Percentiles rank a stretch among this genome's conserved stretches.
Conservation (phyloP, 441 rosid species). For the Viola pubescens region DNA sequence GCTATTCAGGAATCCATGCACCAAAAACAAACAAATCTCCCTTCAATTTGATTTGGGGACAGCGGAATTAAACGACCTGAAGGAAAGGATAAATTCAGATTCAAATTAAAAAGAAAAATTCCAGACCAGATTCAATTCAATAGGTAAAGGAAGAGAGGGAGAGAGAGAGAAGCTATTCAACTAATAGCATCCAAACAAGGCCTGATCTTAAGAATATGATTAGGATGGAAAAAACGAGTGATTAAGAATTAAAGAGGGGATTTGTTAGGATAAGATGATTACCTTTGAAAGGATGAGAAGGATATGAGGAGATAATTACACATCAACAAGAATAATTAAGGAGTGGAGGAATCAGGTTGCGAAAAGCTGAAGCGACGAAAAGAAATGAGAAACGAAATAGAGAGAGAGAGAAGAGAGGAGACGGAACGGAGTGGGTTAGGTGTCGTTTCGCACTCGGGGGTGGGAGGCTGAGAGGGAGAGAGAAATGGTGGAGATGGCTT, state of each 20-base stretch:
- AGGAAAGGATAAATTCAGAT: constrained; percentile 8
- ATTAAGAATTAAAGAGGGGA: no score
- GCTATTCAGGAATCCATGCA: no score
- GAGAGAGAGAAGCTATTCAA: not conserved
- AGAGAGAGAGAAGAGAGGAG: not conserved
- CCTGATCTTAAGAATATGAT: not conserved
- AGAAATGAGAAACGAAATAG: not conserved
- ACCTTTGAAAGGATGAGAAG: no score
- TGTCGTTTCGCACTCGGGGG: constrained; percentile 10
- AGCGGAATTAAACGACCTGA: no score
- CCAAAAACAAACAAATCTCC: no score
- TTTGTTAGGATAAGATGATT: no score
- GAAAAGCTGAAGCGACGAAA: not conserved
- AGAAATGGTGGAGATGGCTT: constrained; percentile 14
- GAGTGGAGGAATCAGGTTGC: not conserved
- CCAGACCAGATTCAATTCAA: constrained; percentile 9
- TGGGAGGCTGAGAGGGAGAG: constrained; percentile 4
- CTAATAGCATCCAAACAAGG: not conserved
- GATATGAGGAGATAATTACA: not conserved
- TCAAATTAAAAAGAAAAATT: constrained; percentile 6
- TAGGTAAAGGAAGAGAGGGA: not conserved
- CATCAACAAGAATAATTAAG: not conserved
- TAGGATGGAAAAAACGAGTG: not conserved
- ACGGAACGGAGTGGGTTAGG: constrained; percentile 22
- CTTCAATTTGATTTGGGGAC: no score